phyloP scores from a whole-genome alignment of 73 alveolate genomes.

The Paramecium caudatum region DNA sequence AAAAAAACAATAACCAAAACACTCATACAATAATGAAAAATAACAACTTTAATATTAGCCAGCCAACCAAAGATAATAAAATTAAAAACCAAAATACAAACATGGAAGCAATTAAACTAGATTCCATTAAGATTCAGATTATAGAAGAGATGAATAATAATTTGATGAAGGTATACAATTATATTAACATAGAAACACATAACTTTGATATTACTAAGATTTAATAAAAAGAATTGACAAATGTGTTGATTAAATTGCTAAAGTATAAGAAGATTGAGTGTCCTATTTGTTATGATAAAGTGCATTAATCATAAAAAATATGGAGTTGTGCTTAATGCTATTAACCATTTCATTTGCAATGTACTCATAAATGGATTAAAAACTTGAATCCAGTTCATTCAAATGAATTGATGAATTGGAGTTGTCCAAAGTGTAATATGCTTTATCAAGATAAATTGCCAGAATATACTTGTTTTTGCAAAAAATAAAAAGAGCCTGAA shows the following conservation, averaged over 20 bases:
- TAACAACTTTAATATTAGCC: background rate
- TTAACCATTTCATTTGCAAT: constrained; percentile 92
- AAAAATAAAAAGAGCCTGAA: constrained; percentile 87
- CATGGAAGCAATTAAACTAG: background rate
- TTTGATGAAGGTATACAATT: constrained; percentile 64
- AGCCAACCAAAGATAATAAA: background rate
- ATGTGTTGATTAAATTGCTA: constrained; percentile 72
- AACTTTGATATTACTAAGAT: constrained; percentile 72
- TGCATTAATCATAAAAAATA: constrained; percentile 79
- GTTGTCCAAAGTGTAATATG: constrained; percentile 96
- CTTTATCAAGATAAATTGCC: constrained; percentile 90
- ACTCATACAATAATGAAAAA: background rate
- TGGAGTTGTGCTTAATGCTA: constrained; percentile 95
- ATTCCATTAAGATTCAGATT: constrained; percentile 21
- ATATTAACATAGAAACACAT: constrained; percentile 69
- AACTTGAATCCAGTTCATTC: constrained; percentile 84
- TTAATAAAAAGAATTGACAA: constrained; percentile 55
- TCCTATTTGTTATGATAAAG: constrained; percentile 83
- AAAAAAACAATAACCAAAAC: background rate
- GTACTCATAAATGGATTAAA: constrained; percentile 95
- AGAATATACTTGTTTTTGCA: constrained; percentile 92
- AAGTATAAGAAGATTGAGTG: constrained; percentile 80
- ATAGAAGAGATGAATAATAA: constrained; percentile 78
- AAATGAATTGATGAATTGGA: constrained; percentile 84
- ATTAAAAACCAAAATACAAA: background rate